Conservation (phyloP, 495 filamentous ascomycete genomes). For the Achaetomiella virescens region DNA sequence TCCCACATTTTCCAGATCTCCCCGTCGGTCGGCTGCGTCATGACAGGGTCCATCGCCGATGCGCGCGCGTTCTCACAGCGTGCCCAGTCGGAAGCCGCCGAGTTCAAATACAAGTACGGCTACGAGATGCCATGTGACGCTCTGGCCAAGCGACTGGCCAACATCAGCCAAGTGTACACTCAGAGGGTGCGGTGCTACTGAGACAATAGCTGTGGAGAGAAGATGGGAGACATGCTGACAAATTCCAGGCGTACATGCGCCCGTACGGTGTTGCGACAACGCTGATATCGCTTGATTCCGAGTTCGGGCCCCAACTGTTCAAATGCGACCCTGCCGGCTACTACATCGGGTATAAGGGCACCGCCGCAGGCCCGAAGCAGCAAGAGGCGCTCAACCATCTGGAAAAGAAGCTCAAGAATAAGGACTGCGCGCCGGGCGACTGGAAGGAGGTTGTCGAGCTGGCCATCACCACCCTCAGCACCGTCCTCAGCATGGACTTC, state of each 20-base stretch:
- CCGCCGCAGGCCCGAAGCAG: constrained; percentile 91
- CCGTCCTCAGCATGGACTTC: constrained; percentile 95
- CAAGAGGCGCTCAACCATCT: constrained; percentile 96
- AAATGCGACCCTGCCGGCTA: constrained; percentile 98
- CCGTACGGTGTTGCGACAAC: constrained; percentile 93
- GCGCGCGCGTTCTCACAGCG: constrained; percentile 85
- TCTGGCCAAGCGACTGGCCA: constrained; percentile 90
- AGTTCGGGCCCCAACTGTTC: constrained; percentile 93
- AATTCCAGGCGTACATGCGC: constrained; percentile 88
- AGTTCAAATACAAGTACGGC: constrained; percentile 96
- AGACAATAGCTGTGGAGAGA: neutral
- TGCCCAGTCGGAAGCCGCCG: constrained; percentile 89
- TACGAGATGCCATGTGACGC: constrained; percentile 99
- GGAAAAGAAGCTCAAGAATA: constrained; percentile 99
- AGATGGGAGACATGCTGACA: constrained; percentile 14
- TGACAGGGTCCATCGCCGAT: constrained; percentile 98
- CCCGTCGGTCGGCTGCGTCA: constrained; percentile 92
- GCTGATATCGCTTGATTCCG: constrained; percentile 85
- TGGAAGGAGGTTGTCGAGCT: constrained; percentile 99
- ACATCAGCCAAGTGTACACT: constrained; percentile 98
- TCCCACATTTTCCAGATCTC: constrained; percentile 96
- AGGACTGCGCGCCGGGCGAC: constrained; percentile 83
- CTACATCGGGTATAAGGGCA: constrained; percentile 96
- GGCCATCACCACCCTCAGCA: constrained; percentile 89
- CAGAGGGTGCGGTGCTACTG: constrained; percentile 56